phyloP scores from a whole-genome alignment of 1,284 basidiomycete genomes.

The Sporisorium graminicola region DNA sequence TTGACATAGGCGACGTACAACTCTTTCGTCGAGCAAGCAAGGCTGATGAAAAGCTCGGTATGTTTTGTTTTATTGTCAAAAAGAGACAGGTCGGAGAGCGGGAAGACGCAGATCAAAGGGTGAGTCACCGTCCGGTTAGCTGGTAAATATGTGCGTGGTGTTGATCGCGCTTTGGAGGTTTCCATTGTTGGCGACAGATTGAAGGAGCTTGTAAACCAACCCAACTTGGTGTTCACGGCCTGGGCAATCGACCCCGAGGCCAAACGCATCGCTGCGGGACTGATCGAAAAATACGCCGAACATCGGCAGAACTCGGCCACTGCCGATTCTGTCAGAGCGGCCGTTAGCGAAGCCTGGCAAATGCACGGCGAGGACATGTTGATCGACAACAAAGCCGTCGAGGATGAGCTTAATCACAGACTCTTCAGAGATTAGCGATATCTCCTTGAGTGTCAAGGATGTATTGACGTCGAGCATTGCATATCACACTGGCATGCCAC shows the following conservation, averaged over 20 bases:
- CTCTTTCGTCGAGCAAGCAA: too few species aligned
- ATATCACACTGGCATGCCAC: too few species aligned
- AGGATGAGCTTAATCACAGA: too few species aligned
- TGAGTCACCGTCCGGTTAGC: neutral
- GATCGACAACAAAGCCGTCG: neutral
- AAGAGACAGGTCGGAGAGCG: neutral
- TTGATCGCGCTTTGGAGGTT: too few species aligned
- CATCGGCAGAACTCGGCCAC: neutral
- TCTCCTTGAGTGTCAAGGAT: too few species aligned
- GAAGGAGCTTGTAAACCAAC: neutral
- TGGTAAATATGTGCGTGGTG: too few species aligned
- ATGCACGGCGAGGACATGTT: neutral
- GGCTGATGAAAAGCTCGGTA: neutral
- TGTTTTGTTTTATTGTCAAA: neutral
- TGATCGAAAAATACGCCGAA: constrained; percentile 1
- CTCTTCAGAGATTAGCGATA: too few species aligned
- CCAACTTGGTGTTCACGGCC: neutral
- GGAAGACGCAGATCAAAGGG: neutral
- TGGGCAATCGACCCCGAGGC: neutral
- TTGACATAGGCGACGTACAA: too few species aligned
- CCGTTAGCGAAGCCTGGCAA: neutral
- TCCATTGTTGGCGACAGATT: neutral
- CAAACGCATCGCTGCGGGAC: neutral
- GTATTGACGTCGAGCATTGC: too few species aligned
- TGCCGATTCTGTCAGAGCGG: neutral